A percentile compares a stretch with the other conserved stretches of the same genome.
Conservation (phyloP, 2,329 filamentous ascomycete species). For the Phialophora chinensis region DNA sequence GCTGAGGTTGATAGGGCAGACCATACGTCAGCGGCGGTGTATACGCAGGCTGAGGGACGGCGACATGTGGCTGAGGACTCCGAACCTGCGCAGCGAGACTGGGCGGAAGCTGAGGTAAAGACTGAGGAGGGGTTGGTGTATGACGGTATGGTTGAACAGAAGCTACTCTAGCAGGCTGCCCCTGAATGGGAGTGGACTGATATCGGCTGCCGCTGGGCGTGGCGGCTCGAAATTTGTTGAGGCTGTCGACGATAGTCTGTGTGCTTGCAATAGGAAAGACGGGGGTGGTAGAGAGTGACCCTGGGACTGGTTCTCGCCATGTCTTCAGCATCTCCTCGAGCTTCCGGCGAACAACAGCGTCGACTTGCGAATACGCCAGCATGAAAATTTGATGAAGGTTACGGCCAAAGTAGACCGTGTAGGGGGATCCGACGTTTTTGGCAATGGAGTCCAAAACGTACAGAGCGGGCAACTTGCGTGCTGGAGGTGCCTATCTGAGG, state of each 20-base stretch:
- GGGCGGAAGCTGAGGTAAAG: constrained; percentile 24
- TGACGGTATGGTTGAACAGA: constrained; percentile 57
- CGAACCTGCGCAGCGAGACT: constrained; percentile 26
- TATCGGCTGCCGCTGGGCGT: constrained; percentile 56
- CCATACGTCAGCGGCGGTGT: constrained; percentile 35
- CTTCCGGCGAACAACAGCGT: constrained; percentile 79
- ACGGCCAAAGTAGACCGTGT: constrained; percentile 91
- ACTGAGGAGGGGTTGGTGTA: constrained; percentile 39
- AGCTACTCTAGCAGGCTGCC: constrained; percentile 56
- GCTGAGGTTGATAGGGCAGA: constrained; percentile 21
- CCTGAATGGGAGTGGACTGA: constrained; percentile 51
- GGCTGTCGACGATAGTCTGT: constrained; percentile 87
- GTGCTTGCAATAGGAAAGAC: constrained; percentile 90
- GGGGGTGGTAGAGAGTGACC: constrained; percentile 87
- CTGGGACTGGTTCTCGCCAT: constrained; percentile 96
- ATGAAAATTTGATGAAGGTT: constrained; percentile 95
- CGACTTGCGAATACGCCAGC: constrained; percentile 91
- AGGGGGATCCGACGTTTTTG: constrained; percentile 97
- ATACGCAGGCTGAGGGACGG: constrained; percentile 42
- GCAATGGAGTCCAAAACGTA: constrained; percentile 98
- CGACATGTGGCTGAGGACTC: constrained; percentile 28
- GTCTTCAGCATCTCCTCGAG: constrained; percentile 98
- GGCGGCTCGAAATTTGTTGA: constrained; percentile 79
- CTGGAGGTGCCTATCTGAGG: constrained; percentile 73
- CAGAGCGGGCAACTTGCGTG: constrained; percentile 90